Evolutionary conservation across 441 rosid genomes (phyloP).

Genomic region (Bocquillonia castaneifolia): DNA sequence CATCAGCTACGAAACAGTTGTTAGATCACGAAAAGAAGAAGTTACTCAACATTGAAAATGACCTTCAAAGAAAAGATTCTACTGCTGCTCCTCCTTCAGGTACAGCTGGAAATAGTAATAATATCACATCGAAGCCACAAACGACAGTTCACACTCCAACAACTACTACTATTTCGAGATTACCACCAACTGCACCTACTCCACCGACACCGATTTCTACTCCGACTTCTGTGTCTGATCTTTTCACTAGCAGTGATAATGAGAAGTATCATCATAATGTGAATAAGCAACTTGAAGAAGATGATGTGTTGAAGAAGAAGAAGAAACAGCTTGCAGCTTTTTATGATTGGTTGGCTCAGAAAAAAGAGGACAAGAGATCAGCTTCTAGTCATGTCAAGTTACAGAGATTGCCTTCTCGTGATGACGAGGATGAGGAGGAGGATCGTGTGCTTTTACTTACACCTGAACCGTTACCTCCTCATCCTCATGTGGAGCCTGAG

Average conservation of each 20-base stretch:
- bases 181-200: constrained; percentile 5
- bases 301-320: constrained; percentile 35
- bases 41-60: constrained; percentile 26
- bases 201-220: not conserved
- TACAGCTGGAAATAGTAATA: constrained; percentile 7
- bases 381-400: constrained; percentile 40
- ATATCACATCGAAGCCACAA: constrained; percentile 21
- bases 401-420: constrained; percentile 5
- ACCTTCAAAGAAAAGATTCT: constrained; percentile 22
- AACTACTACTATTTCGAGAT: not conserved
- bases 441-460: constrained; percentile 43
- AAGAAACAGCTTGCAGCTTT: constrained; percentile 62
- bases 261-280: constrained; percentile 34
- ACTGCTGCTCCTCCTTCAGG: not conserved
- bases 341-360: constrained; percentile 64
- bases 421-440: constrained; percentile 2
- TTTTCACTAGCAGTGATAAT: constrained; percentile 45
- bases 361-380: constrained; percentile 41
- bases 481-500: no score
- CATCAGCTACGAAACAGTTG: constrained; percentile 35
- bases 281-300: constrained; percentile 43
- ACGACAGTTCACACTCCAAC: no score
- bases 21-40: constrained; percentile 53
- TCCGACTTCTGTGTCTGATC: constrained; percentile 36
- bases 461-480: no score